Conservation (phyloP, 1,284 basidiomycete genomes). For the Bjerkandera adusta region DNA sequence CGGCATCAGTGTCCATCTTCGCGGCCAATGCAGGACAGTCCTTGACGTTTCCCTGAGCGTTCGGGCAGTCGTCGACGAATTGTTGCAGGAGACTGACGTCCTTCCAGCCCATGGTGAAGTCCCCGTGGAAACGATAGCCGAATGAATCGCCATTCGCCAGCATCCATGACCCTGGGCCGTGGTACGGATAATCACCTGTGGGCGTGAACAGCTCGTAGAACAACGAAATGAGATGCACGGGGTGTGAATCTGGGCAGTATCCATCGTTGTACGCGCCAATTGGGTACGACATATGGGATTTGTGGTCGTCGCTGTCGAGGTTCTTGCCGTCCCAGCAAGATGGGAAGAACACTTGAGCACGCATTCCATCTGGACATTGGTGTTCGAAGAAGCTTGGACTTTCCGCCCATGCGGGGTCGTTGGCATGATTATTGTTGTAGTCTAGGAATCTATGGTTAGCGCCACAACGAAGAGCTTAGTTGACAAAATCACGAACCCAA, state of each 20-base stretch:
- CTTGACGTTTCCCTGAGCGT: conserved; percentile 13
- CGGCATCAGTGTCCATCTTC: conserved; percentile 23
- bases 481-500: conserved; percentile 27
- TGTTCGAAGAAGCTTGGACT: conserved; percentile 30
- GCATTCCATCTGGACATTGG: conserved; percentile 38
- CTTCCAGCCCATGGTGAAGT: conserved; percentile 32
- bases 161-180: conserved; percentile 29
- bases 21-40: conserved; percentile 21
- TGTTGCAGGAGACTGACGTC: conserved; percentile 27
- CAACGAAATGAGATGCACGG: conserved; percentile 30
- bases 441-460: conserved; percentile 18
- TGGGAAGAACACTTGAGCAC: conserved; percentile 44
- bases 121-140: conserved; percentile 33
- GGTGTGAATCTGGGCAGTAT: conserved; percentile 30
- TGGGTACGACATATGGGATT: conserved; percentile 51
- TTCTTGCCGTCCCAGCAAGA: conserved; percentile 45
- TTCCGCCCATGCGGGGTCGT: conserved; percentile 26
- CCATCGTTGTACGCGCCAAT: conserved; percentile 34
- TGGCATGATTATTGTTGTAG: conserved; percentile 29
- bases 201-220: conserved; percentile 30
- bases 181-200: conserved; percentile 22
- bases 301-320: conserved; percentile 47
- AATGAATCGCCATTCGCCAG: conserved; percentile 31
- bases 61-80: conserved; percentile 30
- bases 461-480: neutral